Percentiles rank a stretch among this genome's conserved stretches.
Evolutionary conservation across 1,139 yeast genomes (phyloP).

Genomic region (Debaryomyces psychrophilus): DNA sequence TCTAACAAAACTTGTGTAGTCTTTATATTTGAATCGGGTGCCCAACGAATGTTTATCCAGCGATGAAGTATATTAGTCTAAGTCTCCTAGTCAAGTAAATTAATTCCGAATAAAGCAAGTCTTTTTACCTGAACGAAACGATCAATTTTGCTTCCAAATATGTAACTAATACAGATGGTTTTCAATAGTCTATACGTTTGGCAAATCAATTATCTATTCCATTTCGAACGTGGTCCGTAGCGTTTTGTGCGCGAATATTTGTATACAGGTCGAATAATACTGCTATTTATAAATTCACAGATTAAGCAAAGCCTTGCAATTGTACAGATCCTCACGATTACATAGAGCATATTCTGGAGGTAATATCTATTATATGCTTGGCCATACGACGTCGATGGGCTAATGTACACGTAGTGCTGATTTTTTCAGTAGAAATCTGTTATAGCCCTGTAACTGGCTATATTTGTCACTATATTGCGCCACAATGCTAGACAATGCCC

Average conservation of each 20-base stretch:
- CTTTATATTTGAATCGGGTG: background rate
- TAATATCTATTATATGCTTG: background rate
- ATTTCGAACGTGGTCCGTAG: background rate
- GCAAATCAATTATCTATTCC: background rate
- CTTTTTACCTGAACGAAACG: background rate
- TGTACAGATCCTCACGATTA: background rate
- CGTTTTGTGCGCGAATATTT: background rate
- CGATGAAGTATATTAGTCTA: background rate
- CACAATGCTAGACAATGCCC: background rate
- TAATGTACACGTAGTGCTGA: background rate
- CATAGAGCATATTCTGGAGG: background rate
- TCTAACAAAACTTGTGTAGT: background rate
- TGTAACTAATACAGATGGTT: background rate
- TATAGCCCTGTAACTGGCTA: background rate
- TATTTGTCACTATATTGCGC: conserved; percentile 4
- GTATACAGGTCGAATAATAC: background rate
- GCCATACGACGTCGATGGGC: background rate
- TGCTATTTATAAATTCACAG: conserved; percentile 2
- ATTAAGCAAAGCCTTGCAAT: background rate
- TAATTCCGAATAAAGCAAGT: background rate
- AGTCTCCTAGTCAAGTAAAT: background rate
- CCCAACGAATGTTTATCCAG: conserved; percentile 2
- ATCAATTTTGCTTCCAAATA: background rate
- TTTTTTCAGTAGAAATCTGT: background rate
- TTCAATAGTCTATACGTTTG: background rate